A percentile compares a stretch with the other conserved stretches of the same genome.
These are phyloP conservation scores for Pleurotus platypus DNA, from an alignment of 768 basidiomycete genomes.

Conservation along the genomic window DNA sequence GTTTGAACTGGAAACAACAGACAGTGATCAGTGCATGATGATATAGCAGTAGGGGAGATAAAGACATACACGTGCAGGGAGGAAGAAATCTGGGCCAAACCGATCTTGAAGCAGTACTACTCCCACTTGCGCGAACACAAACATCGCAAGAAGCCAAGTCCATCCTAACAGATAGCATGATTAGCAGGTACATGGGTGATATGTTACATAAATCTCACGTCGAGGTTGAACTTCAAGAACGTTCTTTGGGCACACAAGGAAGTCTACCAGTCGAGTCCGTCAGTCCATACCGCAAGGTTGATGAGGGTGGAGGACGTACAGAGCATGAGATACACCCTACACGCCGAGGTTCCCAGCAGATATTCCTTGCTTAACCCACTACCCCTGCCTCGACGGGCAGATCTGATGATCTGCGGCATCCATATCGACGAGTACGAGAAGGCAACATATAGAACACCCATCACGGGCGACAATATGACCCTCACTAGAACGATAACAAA, in stretches of 20 bases:
- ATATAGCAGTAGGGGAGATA: not conserved
- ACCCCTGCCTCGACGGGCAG: conserved; percentile 63
- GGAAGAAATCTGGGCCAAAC: conserved; percentile 83
- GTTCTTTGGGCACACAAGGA: conserved; percentile 79
- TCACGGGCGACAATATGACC: conserved; percentile 62
- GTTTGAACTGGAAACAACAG: conserved; percentile 43
- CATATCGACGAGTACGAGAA: conserved; percentile 78
- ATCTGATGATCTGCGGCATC: conserved; percentile 82
- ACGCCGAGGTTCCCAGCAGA: conserved; percentile 70
- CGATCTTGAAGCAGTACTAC: conserved; percentile 70
- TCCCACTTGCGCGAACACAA: conserved; percentile 60
- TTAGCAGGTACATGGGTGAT: not conserved
- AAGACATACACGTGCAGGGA: conserved; percentile 58
- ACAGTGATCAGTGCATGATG: not conserved
- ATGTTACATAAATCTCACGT: conserved; percentile 39
- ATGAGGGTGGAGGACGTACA: conserved; percentile 46
- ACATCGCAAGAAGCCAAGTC: conserved; percentile 55
- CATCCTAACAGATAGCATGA: conserved; percentile 42
- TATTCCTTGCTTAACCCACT: conserved; percentile 71
- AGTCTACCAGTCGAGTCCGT: conserved; percentile 46
- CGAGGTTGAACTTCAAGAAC: conserved; percentile 78
- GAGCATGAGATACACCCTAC: conserved; percentile 64
- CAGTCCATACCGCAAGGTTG: too few species aligned
- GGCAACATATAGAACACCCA: conserved; percentile 64
- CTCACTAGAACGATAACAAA: conserved; percentile 73